A percentile compares a stretch with the other conserved stretches of the same genome.
phyloP scores from a whole-genome alignment of 2,329 filamentous ascomycete species.

The Phyllachora maydis region DNA sequence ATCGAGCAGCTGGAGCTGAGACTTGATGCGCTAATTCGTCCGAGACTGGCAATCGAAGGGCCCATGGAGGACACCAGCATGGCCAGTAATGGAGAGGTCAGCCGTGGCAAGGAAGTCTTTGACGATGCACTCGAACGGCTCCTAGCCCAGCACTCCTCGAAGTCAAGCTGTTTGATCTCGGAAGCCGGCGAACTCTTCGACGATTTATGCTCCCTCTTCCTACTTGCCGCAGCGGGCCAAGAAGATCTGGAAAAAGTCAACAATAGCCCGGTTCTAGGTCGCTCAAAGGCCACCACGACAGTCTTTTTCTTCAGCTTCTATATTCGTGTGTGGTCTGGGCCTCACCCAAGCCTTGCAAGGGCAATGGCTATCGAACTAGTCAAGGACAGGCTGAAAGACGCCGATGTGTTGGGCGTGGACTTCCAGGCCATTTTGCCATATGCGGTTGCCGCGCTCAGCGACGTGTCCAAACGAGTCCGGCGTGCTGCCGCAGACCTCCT shows the following conservation, averaged over 20 bases:
- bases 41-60: conserved; percentile 26
- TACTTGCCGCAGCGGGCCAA: conserved; percentile 26
- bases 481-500: conserved; percentile 52
- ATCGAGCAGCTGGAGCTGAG: conserved; percentile 57
- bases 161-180: conserved; percentile 28
- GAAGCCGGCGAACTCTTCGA: conserved; percentile 30
- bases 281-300: conserved; percentile 30
- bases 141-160: conserved; percentile 8
- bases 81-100: conserved; percentile 13
- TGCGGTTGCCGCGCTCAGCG: conserved; percentile 50
- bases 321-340: conserved; percentile 51
- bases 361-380: conserved; percentile 47
- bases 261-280: conserved; percentile 29
- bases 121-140: conserved; percentile 17
- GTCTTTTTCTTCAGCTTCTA: conserved; percentile 60
- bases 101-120: conserved; percentile 16
- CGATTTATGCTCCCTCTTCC: conserved; percentile 36
- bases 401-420: conserved; percentile 31
- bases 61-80: conserved; percentile 25
- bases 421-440: conserved; percentile 74
- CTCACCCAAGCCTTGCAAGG: conserved; percentile 47
- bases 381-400: conserved; percentile 30
- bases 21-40: conserved; percentile 48
- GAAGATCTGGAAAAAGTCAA: conserved; percentile 28
- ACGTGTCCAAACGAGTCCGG: conserved; percentile 57